Evolutionary conservation across 139 green algal species (phyloP), one percentile per base, ranked within the genome.

Genomic region (Micromonas commoda): DNA sequence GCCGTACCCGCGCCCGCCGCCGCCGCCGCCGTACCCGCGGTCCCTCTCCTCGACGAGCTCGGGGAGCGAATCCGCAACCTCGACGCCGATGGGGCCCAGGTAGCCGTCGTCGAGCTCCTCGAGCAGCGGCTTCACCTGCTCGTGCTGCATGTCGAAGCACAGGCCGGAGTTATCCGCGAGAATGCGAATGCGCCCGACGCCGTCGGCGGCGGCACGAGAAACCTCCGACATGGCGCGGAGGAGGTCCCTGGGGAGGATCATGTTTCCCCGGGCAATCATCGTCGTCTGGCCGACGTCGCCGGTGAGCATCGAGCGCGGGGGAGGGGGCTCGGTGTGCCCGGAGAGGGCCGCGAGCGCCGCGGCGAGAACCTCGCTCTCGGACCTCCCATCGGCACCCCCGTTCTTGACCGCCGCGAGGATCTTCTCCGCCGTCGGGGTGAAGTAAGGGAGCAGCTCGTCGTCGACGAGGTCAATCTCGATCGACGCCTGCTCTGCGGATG

Each of bases 271-370:
- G 21, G 53, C 53, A 0, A 80, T 80, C 76, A 89, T 88, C 32
- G 91, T 96, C 9, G 86, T 69, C 32, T 84, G 52, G 21, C 91
- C 92, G 77, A 88, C 77, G 83, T 97, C 87, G 74, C 90, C 85
- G 1, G 89, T 93, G 33, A 96, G 85, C 82, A 93, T 72, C 19
- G 79, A 84, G 23, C 83, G 87, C 20, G 85, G 80, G 77, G 91
- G 77, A 33, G 92, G 91, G 28, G 82, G 61, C 32, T 90, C 80
- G 64, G 82, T 87, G 82, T 97, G 93, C 66, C 95, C 95, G 33
- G 77, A 90, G 79, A 99, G 85, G 24, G 89, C 85, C 0, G 93
- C 95, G 33, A 99, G 88, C 5, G 93, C 91, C 4, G 87, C 85
- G n/a, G 91, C 89, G 54, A 96, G 81, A 20, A 86, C 81, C 21